phyloP scores from a whole-genome alignment of 2,329 filamentous ascomycete genomes.

The Aspergillus calidoustus region DNA sequence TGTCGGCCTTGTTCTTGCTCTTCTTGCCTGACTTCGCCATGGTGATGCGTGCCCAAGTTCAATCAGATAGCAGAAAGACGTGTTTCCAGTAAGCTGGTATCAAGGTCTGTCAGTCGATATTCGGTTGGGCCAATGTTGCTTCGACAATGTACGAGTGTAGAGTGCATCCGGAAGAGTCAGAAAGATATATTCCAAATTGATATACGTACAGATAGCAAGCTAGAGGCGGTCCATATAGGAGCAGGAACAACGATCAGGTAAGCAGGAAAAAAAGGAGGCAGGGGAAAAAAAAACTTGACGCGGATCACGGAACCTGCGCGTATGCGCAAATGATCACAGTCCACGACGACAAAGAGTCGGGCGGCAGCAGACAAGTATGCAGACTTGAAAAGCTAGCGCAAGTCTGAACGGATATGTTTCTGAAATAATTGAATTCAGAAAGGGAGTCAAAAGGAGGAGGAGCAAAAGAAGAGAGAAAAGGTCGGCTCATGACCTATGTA shows the following conservation, averaged over 20 bases:
- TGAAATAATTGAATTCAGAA: constrained; percentile 24
- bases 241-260: constrained; percentile 25
- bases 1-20: constrained; percentile 34
- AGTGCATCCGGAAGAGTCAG: constrained; percentile 33
- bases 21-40: constrained; percentile 39
- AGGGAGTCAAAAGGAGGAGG: constrained; percentile 22
- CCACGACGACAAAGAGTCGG: constrained; percentile 36
- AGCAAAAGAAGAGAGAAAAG: constrained; percentile 19
- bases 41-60: constrained; percentile 38
- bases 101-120: constrained; percentile 31
- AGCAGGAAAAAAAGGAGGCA: constrained; percentile 28
- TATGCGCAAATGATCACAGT: constrained; percentile 38
- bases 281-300: constrained; percentile 17
- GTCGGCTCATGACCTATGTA: constrained; percentile 27
- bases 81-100: constrained; percentile 39
- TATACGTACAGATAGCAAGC: constrained; percentile 27
- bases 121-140: constrained; percentile 34
- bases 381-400: constrained; percentile 31
- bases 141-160: constrained; percentile 39
- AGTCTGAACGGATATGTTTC: constrained; percentile 28
- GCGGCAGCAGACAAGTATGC: constrained; percentile 33
- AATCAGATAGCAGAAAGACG: constrained; percentile 28
- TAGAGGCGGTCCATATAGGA: constrained; percentile 25
- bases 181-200: constrained; percentile 37
- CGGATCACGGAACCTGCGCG: constrained; percentile 23